Evolutionary conservation across 768 basidiomycete genomes (phyloP), one percentile per base, ranked within the genome.

Genomic region (Mycena leptocephala): DNA sequence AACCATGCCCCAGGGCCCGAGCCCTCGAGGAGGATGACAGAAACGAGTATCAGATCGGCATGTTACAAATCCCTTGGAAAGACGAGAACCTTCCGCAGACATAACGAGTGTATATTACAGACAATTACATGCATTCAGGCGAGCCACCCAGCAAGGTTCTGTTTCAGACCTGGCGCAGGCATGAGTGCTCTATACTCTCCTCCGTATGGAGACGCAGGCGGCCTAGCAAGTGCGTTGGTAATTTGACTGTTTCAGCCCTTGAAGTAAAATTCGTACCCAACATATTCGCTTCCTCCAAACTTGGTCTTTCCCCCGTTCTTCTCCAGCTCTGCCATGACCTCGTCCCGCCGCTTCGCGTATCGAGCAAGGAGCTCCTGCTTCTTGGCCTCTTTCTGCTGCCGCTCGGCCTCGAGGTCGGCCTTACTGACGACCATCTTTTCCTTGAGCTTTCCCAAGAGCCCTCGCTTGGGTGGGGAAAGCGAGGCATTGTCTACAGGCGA

Each of bases 131-230:
- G 66, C 41, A n/a, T 51, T 66, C 51, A 75, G 18, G 53, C 70
- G 5, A 78, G 55, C 77, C 74, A 78, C 20, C 77, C 77, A 2
- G 71, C 77, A 24, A 78, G 74, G 61, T 78, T 66, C 20, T 75
- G 11, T 7, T 70, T 64, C n/a, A 37, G 22, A 8, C 77, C 67
- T 2, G 37, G 70, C 4, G 74, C 70, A 39, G 70, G 70, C 74
- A 73, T 73, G 24, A 75, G 71, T 28, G 48, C 77, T 37, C 74
- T 30, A 33, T 78, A 78, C 4, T 22, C 16, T 37, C 77, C 77
- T 0, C 74, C 77, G 46, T 76, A 78, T 5, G 74, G 77, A 4
- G 77, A 78, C 3, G 70, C 71, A 22, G 77, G 77, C 11, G 77
- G 77, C 22, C 77, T 78, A 30, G 24, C 5, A 14, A 30, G 26